phyloP scores from a whole-genome alignment of 2,329 filamentous ascomycete species.

The Penicillium sp. region DNA sequence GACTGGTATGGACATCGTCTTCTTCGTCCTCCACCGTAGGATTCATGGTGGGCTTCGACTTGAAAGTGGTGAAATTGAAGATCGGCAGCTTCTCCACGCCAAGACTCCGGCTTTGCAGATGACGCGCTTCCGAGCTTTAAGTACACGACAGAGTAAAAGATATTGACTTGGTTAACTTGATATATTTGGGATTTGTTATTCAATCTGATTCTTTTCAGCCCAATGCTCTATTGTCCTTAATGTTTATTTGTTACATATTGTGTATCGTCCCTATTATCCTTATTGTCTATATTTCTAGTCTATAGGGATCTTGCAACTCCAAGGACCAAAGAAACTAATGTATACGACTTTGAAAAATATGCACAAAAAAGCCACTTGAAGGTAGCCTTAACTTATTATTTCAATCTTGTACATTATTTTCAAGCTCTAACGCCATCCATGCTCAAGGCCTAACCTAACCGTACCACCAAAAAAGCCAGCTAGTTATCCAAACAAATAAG shows the following conservation, averaged over 20 bases:
- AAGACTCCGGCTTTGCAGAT: slow-evolving; percentile 12
- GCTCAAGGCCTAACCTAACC: not conserved
- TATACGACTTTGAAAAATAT: not conserved
- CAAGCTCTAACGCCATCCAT: slow-evolving; percentile 10
- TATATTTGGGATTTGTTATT: not conserved
- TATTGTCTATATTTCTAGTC: not conserved
- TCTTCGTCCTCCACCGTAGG: not conserved
- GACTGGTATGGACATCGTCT: too few species aligned
- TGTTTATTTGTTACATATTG: not conserved
- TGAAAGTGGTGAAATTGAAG: slow-evolving; percentile 9
- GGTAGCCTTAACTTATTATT: not conserved
- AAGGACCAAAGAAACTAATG: not conserved
- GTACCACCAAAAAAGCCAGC: not conserved
- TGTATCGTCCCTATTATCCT: not conserved
- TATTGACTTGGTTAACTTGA: too few species aligned
- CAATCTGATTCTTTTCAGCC: not conserved
- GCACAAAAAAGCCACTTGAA: not conserved
- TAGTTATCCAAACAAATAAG: not conserved
- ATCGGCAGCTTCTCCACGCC: slow-evolving; percentile 25
- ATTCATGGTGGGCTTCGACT: slow-evolving; percentile 9
- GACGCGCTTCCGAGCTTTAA: slow-evolving; percentile 4
- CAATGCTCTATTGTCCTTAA: not conserved
- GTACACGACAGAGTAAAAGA: not conserved
- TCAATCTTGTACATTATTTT: slow-evolving; percentile 4
- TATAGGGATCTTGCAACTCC: not conserved